Evolutionary conservation across 2,329 filamentous ascomycete species (phyloP).

Genomic region (Waltergamsia citrina): DNA sequence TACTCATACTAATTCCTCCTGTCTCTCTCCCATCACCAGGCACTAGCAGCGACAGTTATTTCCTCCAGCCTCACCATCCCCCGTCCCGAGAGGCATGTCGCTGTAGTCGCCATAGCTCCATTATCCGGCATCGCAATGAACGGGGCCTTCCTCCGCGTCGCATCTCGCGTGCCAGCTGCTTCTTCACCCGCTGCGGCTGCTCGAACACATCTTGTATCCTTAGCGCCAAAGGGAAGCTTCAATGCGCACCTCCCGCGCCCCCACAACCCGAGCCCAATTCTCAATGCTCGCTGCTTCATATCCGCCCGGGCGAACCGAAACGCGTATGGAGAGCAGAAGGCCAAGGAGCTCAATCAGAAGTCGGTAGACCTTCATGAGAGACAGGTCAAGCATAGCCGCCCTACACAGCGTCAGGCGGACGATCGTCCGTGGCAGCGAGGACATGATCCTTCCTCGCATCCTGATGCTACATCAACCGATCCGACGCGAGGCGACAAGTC

Average conservation of each 20-base stretch:
- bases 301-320: not conserved
- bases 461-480: constrained; percentile 17
- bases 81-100: not conserved
- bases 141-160: not conserved
- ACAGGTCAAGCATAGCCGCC: constrained; percentile 14
- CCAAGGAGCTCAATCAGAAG: constrained; percentile 18
- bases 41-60: too few species aligned
- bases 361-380: constrained; percentile 24
- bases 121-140: not conserved
- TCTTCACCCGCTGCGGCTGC: not conserved
- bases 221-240: too few species aligned
- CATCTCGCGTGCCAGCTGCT: not conserved
- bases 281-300: not conserved
- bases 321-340: constrained; percentile 12
- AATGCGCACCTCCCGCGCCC: not conserved
- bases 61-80: not conserved
- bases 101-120: not conserved
- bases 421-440: constrained; percentile 58
- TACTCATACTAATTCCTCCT: not conserved
- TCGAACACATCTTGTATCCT: not conserved
- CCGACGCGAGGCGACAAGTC: constrained; percentile 13
- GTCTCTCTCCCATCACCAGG: not conserved
- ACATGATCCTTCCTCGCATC: constrained; percentile 33
- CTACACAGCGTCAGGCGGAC: constrained; percentile 44
- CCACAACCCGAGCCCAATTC: not conserved